Percentiles rank a stretch among this genome's conserved stretches.
phyloP scores from a whole-genome alignment of 2,329 filamentous ascomycete genomes.

The Verticillium longisporum region DNA sequence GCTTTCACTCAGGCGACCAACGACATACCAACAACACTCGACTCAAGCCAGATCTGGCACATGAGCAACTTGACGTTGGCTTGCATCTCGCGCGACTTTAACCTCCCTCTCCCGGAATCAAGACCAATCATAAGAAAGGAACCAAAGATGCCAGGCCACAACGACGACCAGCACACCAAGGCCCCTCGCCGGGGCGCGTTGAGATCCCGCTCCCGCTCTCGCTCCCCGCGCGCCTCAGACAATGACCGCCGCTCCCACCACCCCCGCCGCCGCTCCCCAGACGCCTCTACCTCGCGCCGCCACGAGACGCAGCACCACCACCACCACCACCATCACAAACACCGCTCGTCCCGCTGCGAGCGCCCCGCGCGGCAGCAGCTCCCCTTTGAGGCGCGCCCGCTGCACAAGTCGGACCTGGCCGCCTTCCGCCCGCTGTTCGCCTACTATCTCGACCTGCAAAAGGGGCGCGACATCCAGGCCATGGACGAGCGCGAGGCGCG shows the following conservation, averaged over 20 bases:
- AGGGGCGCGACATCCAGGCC: constrained; percentile 60
- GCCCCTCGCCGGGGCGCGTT: no score
- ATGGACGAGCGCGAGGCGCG: constrained; percentile 69
- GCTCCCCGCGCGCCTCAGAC: background rate
- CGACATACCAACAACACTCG: background rate
- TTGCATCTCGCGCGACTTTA: no score
- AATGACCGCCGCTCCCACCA: background rate
- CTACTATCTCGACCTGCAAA: constrained; percentile 84
- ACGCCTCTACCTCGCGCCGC: background rate
- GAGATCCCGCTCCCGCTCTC: background rate
- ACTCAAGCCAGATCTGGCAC: background rate
- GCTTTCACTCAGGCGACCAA: background rate
- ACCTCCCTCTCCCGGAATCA: background rate
- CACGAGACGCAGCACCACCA: background rate
- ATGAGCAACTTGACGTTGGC: background rate
- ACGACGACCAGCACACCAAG: background rate
- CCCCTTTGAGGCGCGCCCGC: constrained; percentile 57
- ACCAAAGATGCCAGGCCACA: background rate
- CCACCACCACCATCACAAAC: background rate
- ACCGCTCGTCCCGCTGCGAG: background rate
- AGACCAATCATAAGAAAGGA: background rate
- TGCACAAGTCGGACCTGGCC: constrained; percentile 64
- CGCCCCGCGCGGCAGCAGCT: constrained; percentile 28
- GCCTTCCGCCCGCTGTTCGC: constrained; percentile 67
- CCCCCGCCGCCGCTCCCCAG: constrained; percentile 10